A percentile compares a stretch with the other conserved stretches of the same genome.
Evolutionary conservation across 306 rosid species (phyloP).

Genomic region (Glycine tomentella): DNA sequence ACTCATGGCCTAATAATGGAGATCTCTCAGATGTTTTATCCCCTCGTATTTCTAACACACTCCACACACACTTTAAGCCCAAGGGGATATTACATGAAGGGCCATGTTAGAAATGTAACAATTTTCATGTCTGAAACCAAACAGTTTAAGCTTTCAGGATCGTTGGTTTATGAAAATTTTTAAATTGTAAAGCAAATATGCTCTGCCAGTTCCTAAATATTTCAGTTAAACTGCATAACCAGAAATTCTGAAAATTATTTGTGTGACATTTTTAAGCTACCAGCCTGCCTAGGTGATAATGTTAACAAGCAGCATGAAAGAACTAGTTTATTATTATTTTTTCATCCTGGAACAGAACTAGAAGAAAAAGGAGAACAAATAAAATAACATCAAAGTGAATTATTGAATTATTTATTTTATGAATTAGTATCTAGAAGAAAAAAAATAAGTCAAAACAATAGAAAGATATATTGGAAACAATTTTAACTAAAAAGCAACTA

Average conservation of each 20-base stretch:
- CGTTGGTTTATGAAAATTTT: neutral
- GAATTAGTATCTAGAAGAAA: neutral
- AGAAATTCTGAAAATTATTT: neutral
- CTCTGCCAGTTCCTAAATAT: neutral
- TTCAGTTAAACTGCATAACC: conserved; percentile 5
- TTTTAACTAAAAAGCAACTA: neutral
- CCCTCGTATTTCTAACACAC: no score
- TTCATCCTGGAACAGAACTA: no score
- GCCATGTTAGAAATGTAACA: no score
- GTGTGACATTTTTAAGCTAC: neutral
- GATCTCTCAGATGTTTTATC: no score
- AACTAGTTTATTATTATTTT: no score
- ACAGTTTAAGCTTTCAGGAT: neutral
- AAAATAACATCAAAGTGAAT: neutral
- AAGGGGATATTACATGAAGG: no score
- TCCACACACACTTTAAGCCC: no score
- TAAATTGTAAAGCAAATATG: neutral
- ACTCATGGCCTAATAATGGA: neutral
- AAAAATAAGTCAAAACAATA: conserved; percentile 2
- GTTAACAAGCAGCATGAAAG: no score
- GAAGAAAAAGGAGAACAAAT: neutral
- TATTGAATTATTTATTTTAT: neutral
- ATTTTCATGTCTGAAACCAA: no score
- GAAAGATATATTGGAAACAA: neutral
- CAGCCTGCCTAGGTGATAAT: no score